A percentile compares a stretch with the other conserved stretches of the same genome.
Evolutionary conservation across 495 filamentous ascomycete genomes (phyloP).

Genomic region (Viridothelium virens): DNA sequence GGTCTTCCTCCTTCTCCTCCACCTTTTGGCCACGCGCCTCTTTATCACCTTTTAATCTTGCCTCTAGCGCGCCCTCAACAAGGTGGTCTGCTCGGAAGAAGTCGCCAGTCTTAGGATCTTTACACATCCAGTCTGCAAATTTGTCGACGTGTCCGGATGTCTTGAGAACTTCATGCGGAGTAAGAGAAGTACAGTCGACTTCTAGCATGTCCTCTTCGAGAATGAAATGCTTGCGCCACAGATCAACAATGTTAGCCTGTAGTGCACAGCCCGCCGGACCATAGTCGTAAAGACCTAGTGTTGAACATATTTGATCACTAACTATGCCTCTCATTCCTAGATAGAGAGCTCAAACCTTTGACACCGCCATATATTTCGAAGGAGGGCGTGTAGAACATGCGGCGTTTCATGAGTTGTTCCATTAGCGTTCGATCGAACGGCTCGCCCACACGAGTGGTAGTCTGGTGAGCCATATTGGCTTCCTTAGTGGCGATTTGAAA

Average conservation of each 20-base stretch:
- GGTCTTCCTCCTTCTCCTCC: slow-evolving; percentile 34
- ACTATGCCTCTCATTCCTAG: neutral
- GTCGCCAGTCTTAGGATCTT: slow-evolving; percentile 94
- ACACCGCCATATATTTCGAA: slow-evolving; percentile 50
- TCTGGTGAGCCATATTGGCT: slow-evolving; percentile 32
- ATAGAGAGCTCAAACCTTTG: slow-evolving; percentile 17
- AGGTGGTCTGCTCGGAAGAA: slow-evolving; percentile 93
- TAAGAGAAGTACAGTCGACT: slow-evolving; percentile 40
- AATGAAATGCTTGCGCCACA: slow-evolving; percentile 68
- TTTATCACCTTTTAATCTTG: slow-evolving; percentile 57
- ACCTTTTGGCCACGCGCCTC: slow-evolving; percentile 54
- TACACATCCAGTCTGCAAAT: slow-evolving; percentile 99
- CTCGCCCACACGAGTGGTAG: slow-evolving; percentile 76
- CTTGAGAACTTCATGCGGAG: slow-evolving; percentile 82
- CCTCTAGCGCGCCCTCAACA: slow-evolving; percentile 85
- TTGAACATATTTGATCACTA: slow-evolving; percentile 12
- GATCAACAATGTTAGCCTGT: slow-evolving; percentile 70
- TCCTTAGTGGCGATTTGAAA: slow-evolving; percentile 16
- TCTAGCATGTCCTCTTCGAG: slow-evolving; percentile 43
- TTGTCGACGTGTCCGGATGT: slow-evolving; percentile 96
- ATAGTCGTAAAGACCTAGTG: slow-evolving; percentile 34
- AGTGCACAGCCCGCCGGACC: slow-evolving; percentile 40
- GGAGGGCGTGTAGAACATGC: slow-evolving; percentile 88
- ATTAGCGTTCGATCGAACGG: slow-evolving; percentile 71
- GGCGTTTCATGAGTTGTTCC: slow-evolving; percentile 76